phyloP scores from a whole-genome alignment of 163 green algal genomes.

The Coccomyxa subellipsoidea region DNA sequence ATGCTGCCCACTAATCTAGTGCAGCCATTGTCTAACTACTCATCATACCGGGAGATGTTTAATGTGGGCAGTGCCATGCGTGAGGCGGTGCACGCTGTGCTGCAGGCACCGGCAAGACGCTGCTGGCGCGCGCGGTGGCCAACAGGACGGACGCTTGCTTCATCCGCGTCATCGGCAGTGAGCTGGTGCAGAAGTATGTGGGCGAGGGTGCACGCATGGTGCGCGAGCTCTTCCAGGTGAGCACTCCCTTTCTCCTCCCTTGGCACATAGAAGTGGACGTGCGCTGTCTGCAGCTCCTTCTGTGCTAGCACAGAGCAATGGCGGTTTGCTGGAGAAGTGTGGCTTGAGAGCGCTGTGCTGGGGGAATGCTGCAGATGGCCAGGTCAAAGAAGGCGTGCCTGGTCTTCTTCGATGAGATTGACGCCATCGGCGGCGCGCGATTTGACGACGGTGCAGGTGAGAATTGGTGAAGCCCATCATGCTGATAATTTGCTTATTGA shows the following conservation, averaged over 20 bases:
- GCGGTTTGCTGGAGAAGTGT: background rate
- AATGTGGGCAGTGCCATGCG: background rate
- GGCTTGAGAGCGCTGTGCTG: too few species aligned
- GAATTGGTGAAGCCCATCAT: background rate
- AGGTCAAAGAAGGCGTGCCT: slow-evolving; percentile 98
- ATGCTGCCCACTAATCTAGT: too few species aligned
- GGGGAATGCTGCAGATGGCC: slow-evolving; percentile 95
- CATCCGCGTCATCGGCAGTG: slow-evolving; percentile 97
- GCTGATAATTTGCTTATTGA: background rate
- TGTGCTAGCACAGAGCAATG: background rate
- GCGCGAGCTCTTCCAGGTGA: slow-evolving; percentile 79
- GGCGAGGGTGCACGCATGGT: slow-evolving; percentile 98
- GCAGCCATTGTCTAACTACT: too few species aligned
- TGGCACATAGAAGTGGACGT: too few species aligned
- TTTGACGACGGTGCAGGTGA: slow-evolving; percentile 91
- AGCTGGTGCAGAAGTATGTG: slow-evolving; percentile 99
- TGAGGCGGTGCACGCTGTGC: background rate
- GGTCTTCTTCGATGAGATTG: slow-evolving; percentile 95
- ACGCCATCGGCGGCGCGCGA: slow-evolving; percentile 90
- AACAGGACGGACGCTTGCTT: slow-evolving; percentile 99
- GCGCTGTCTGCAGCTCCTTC: too few species aligned
- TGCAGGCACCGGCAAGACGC: slow-evolving; percentile 86
- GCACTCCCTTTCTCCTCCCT: slow-evolving; percentile 22
- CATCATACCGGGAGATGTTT: too few species aligned
- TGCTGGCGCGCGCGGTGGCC: slow-evolving; percentile 96